phyloP scores from a whole-genome alignment of 805 yeast species.

The Starmerella vitae region DNA sequence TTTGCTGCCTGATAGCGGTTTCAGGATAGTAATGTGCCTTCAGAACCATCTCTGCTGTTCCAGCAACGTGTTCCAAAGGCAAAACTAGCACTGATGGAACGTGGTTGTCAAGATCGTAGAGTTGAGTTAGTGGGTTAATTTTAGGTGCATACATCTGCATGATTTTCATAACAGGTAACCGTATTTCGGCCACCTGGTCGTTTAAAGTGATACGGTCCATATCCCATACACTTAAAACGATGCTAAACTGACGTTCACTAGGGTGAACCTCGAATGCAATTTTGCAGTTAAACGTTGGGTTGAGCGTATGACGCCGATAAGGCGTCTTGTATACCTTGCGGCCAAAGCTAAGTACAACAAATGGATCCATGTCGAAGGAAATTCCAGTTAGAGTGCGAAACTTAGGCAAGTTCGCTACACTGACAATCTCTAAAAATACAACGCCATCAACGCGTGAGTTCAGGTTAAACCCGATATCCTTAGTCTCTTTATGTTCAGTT shows the following conservation, averaged over 20 bases:
- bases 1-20: constrained; percentile 43
- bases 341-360: constrained; percentile 82
- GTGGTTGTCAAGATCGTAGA: constrained; percentile 22
- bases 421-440: constrained; percentile 57
- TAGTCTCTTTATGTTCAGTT: not conserved
- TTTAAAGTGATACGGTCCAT: constrained; percentile 72
- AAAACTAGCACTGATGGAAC: constrained; percentile 12
- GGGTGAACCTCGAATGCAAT: constrained; percentile 63
- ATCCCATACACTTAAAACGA: constrained; percentile 66
- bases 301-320: constrained; percentile 66
- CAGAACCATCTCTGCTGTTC: constrained; percentile 34
- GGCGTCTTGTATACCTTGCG: constrained; percentile 75
- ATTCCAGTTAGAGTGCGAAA: constrained; percentile 53
- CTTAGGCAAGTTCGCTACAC: constrained; percentile 70
- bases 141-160: constrained; percentile 24
- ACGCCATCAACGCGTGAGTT: constrained; percentile 41
- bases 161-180: constrained; percentile 43
- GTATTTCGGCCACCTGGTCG: constrained; percentile 62
- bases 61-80: constrained; percentile 17
- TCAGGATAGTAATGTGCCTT: constrained; percentile 58
- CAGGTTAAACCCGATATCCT: constrained; percentile 15
- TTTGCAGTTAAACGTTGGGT: constrained; percentile 71
- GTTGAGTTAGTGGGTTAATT: constrained; percentile 28
- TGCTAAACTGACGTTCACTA: constrained; percentile 49
- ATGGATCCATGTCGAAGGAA: constrained; percentile 92